These are phyloP conservation scores for Phyllosticta paracitricarpa DNA, from an alignment of 2,329 filamentous ascomycete genomes.

Conservation along the genomic window DNA sequence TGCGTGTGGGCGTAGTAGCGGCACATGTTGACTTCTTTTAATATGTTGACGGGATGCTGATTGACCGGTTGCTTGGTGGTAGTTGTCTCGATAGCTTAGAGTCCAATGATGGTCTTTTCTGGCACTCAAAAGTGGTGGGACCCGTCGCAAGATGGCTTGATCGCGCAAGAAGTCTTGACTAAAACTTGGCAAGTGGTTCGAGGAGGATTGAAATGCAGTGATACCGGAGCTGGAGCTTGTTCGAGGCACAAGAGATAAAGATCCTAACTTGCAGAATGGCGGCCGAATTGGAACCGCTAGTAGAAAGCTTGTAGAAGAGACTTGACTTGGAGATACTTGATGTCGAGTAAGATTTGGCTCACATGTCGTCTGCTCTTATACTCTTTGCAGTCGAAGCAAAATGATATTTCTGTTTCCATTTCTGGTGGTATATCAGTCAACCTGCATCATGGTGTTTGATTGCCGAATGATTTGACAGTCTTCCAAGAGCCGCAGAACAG, in stretches of 20 bases:
- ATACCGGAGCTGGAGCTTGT: not conserved
- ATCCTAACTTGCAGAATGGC: not conserved
- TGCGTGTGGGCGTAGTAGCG: conserved; percentile 39
- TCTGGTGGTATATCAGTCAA: not conserved
- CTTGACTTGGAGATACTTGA: not conserved
- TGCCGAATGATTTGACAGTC: conserved; percentile 8
- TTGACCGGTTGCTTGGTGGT: not conserved
- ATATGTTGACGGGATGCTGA: not conserved
- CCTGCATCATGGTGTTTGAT: not conserved
- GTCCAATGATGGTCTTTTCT: not conserved
- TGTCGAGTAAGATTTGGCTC: not conserved
- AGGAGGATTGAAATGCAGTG: not conserved
- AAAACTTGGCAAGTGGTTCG: not conserved
- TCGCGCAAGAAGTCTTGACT: not conserved
- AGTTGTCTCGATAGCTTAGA: not conserved
- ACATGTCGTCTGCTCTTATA: not conserved
- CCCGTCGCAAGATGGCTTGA: not conserved
- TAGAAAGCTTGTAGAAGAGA: not conserved
- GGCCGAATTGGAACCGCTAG: not conserved
- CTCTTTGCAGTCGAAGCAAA: not conserved
- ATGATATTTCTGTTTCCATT: not conserved
- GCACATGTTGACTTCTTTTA: conserved; percentile 28
- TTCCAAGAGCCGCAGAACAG: not conserved
- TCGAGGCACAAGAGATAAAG: not conserved
- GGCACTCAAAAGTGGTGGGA: not conserved